A percentile compares a stretch with the other conserved stretches of the same genome.
phyloP scores from a whole-genome alignment of 371 early-diverging fungal species.

The Dinochytrium kinnereticum region DNA sequence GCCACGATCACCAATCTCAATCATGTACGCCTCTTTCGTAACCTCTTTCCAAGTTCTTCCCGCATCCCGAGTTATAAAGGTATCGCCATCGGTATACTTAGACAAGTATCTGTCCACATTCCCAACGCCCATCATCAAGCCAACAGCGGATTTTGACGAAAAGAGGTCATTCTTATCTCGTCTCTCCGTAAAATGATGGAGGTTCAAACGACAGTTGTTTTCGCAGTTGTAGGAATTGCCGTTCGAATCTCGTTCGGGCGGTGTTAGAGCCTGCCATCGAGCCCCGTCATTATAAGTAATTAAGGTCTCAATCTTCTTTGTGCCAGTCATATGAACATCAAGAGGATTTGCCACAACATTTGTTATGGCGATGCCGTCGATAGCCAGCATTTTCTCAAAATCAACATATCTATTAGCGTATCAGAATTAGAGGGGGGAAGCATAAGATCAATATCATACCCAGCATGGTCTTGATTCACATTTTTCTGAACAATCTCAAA shows the following conservation, averaged over 20 bases:
- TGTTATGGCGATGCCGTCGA: constrained; percentile 52
- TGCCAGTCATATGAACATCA: constrained; percentile 24
- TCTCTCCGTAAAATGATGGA: constrained; percentile 58
- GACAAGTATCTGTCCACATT: constrained; percentile 50
- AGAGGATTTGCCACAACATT: constrained; percentile 52
- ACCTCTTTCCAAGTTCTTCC: constrained; percentile 56
- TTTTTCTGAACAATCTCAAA: constrained; percentile 70
- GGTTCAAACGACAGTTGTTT: constrained; percentile 44
- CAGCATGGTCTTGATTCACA: constrained; percentile 70
- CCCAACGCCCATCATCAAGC: constrained; percentile 59
- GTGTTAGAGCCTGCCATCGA: constrained; percentile 19
- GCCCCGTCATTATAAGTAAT: constrained; percentile 57
- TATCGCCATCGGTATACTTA: constrained; percentile 47
- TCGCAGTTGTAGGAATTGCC: constrained; percentile 47
- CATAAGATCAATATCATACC: constrained; percentile 22
- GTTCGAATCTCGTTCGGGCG: constrained; percentile 37
- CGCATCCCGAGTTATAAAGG: constrained; percentile 53
- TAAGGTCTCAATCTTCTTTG: constrained; percentile 46
- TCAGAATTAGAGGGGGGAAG: not conserved
- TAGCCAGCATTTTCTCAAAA: constrained; percentile 56
- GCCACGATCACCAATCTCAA: constrained; percentile 60
- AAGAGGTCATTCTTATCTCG: constrained; percentile 51
- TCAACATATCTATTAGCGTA: constrained; percentile 43
- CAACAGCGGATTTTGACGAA: constrained; percentile 49
- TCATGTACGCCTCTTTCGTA: constrained; percentile 52